These are phyloP conservation scores for Psidium guajava DNA, from an alignment of 345 rosid species.

Conservation along the genomic window DNA sequence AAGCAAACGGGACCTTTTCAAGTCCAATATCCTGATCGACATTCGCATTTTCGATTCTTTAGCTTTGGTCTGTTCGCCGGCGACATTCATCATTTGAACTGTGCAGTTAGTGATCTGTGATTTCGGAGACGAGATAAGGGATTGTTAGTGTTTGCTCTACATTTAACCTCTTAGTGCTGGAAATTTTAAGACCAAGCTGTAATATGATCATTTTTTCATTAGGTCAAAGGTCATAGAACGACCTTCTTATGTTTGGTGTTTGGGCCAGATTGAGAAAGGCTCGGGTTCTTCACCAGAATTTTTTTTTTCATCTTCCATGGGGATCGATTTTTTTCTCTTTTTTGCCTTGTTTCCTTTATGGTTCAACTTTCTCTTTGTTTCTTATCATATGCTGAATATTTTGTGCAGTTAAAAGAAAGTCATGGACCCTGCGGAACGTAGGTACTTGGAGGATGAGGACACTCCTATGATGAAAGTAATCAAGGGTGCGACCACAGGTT, in stretches of 20 bases:
- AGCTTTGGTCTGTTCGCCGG: neutral
- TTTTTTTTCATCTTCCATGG: neutral
- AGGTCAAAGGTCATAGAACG: neutral
- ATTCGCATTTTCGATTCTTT: neutral
- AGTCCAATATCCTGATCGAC: neutral
- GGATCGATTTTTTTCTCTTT: neutral
- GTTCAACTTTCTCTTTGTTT: neutral
- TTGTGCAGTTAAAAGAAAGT: constrained; percentile 10
- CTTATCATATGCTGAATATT: neutral
- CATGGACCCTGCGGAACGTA: constrained; percentile 76
- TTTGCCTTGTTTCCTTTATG: neutral
- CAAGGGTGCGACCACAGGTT: constrained; percentile 77
- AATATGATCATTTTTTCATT: neutral
- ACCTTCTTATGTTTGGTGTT: neutral
- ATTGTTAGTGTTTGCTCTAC: too few species aligned
- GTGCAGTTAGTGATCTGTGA: neutral
- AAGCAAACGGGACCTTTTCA: neutral
- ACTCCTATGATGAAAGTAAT: constrained; percentile 64
- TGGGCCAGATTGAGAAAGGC: neutral
- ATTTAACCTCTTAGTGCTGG: neutral
- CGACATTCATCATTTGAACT: neutral
- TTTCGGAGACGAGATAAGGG: neutral
- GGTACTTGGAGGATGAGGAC: constrained; percentile 83
- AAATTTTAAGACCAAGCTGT: neutral
- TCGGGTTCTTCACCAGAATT: neutral